These are phyloP conservation scores for Boletus bicolor DNA, from an alignment of 768 basidiomycete genomes.

Conservation along the genomic window DNA sequence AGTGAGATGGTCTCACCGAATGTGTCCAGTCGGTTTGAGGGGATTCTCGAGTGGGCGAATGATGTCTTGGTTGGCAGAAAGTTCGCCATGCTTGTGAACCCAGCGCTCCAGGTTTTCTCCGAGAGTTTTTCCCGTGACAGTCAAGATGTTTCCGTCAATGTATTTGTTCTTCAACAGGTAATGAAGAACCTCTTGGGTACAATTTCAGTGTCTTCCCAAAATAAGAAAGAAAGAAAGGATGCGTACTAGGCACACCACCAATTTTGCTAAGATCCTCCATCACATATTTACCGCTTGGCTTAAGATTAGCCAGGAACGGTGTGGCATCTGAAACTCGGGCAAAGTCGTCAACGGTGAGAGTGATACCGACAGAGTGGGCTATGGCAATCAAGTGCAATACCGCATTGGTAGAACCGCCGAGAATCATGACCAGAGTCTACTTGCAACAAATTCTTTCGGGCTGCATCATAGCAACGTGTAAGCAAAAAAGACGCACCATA, in stretches of 20 bases:
- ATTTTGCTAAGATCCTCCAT: conserved; percentile 97
- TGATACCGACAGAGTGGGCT: conserved; percentile 92
- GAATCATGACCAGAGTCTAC: conserved; percentile 91
- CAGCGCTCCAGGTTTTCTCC: conserved; percentile 92
- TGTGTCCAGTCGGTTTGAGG: conserved; percentile 86
- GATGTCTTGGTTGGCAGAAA: conserved; percentile 73
- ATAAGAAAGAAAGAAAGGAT: not conserved
- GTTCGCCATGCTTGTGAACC: conserved; percentile 75
- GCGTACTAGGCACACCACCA: conserved; percentile 92
- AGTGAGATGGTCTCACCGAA: conserved; percentile 52
- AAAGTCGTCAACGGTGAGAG: conserved; percentile 87
- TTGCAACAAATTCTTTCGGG: conserved; percentile 2
- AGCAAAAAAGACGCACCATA: conserved; percentile 54
- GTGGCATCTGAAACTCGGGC: conserved; percentile 87
- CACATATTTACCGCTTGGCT: conserved; percentile 97
- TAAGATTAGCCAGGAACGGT: conserved; percentile 95
- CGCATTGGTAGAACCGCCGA: conserved; percentile 97
- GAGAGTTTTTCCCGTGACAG: conserved; percentile 85
- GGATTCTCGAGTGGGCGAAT: conserved; percentile 85
- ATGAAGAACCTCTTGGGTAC: conserved; percentile 65
- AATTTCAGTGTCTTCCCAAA: not conserved
- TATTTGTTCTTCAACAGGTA: conserved; percentile 84
- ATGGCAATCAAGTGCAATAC: conserved; percentile 96
- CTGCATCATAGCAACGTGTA: conserved; percentile 7
- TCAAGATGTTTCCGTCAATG: conserved; percentile 88